These are phyloP conservation scores for Selenicereus undatus DNA, from an alignment of 148 eudicot genomes.

Conservation along the genomic window DNA sequence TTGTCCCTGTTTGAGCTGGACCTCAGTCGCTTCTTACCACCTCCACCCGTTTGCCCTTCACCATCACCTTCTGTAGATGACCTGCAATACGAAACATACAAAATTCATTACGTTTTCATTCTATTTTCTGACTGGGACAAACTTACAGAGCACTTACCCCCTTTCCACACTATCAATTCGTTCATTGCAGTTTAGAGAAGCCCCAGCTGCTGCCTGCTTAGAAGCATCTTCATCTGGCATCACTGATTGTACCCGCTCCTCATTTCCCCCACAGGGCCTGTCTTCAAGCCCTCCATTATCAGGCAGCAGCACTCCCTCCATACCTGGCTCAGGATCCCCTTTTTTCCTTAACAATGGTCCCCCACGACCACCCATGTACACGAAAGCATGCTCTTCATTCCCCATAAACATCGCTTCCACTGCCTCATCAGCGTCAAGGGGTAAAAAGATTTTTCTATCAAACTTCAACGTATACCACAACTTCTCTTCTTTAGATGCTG, in stretches of 20 bases:
- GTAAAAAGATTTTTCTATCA: not conserved
- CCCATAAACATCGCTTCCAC: conserved; percentile 5
- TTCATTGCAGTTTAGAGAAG: not conserved
- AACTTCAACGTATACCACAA: not conserved
- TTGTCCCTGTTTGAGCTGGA: not conserved
- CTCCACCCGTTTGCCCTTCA: not conserved
- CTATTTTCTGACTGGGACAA: not conserved
- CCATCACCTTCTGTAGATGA: not conserved
- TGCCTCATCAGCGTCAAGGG: not conserved
- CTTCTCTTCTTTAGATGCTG: not conserved
- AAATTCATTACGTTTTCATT: not conserved
- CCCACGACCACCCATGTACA: not conserved
- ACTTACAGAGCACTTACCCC: not conserved
- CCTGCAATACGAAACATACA: not conserved
- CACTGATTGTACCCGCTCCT: not conserved
- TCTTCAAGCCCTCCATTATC: not conserved
- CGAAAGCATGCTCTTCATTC: not conserved
- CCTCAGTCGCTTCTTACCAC: not conserved
- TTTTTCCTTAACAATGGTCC: not conserved
- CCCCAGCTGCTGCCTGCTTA: not conserved
- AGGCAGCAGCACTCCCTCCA: not conserved
- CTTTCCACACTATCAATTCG: not conserved
- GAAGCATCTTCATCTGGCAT: conserved; percentile 1
- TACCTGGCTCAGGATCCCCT: not conserved
- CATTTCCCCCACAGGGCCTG: not conserved